These are phyloP conservation scores for Striga hermonthica DNA, from an alignment of 305 asterid species.

Conservation along the genomic window DNA sequence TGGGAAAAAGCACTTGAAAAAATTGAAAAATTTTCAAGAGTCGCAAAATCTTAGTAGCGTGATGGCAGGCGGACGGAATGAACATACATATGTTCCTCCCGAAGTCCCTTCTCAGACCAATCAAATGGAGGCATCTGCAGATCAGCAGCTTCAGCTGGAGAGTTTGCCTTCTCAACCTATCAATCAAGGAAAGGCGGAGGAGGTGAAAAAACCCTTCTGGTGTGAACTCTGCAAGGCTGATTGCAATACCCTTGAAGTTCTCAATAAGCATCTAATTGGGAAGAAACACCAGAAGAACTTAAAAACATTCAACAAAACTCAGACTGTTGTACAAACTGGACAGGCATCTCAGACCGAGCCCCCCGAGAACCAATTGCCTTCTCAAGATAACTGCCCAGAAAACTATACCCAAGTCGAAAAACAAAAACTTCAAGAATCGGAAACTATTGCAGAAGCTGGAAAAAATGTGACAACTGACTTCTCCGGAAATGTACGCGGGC, in stretches of 20 bases:
- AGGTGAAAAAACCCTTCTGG: constrained; percentile 32
- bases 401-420: constrained; percentile 34
- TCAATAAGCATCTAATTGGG: constrained; percentile 55
- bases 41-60: constrained; percentile 36
- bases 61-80: constrained; percentile 32
- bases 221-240: constrained; percentile 64
- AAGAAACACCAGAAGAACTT: constrained; percentile 58
- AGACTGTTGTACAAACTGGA: constrained; percentile 32
- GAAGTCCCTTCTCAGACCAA: constrained; percentile 37
- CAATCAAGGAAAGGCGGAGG: constrained; percentile 32
- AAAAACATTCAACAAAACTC: constrained; percentile 37
- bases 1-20: constrained; percentile 63
- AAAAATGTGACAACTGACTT: constrained; percentile 27
- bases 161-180: constrained; percentile 34
- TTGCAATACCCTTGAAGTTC: constrained; percentile 56
- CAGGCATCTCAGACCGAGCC: constrained; percentile 33
- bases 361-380: no score
- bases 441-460: constrained; percentile 32
- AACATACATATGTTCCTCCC: constrained; percentile 28
- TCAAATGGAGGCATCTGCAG: constrained; percentile 27
- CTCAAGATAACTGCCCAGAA: constrained; percentile 35
- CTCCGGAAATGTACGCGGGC: constrained; percentile 37
- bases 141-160: constrained; percentile 19
- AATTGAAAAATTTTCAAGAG: constrained; percentile 46
- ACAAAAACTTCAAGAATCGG: constrained; percentile 34